Evolutionary conservation across 83 land plant genomes (phyloP).

Genomic region (Picea abies): DNA sequence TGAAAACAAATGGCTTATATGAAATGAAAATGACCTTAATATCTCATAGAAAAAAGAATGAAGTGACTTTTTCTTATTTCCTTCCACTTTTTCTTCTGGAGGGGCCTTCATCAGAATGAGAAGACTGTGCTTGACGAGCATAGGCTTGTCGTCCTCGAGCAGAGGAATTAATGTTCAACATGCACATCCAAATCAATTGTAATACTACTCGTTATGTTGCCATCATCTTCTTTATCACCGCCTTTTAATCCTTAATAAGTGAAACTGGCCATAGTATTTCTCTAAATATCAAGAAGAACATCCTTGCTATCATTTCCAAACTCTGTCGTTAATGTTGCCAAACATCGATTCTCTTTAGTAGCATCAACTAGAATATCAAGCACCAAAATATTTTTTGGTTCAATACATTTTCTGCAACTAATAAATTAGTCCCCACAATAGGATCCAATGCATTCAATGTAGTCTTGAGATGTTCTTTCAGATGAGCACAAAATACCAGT

Average conservation of each 20-base stretch:
- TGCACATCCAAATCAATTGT: slow-evolving; percentile 33
- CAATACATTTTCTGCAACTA: slow-evolving; percentile 48
- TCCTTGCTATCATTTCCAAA: slow-evolving; percentile 82
- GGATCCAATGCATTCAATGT: too few species aligned
- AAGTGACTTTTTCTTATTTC: slow-evolving; percentile 72
- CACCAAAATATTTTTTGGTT: slow-evolving; percentile 58
- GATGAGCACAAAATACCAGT: too few species aligned
- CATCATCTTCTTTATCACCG: slow-evolving; percentile 51
- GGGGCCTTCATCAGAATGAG: slow-evolving; percentile 38
- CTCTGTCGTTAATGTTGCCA: slow-evolving; percentile 84
- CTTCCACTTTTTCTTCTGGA: slow-evolving; percentile 36
- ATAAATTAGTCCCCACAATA: slow-evolving; percentile 52
- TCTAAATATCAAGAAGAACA: slow-evolving; percentile 72
- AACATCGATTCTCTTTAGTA: slow-evolving; percentile 82
- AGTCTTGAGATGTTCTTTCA: too few species aligned
- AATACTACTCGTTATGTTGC: slow-evolving; percentile 21
- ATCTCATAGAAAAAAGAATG: slow-evolving; percentile 80
- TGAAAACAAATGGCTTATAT: slow-evolving; percentile 82
- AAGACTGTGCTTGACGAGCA: slow-evolving; percentile 31
- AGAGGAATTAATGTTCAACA: slow-evolving; percentile 30
- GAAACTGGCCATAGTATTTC: slow-evolving; percentile 92
- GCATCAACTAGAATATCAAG: slow-evolving; percentile 76
- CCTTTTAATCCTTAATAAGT: slow-evolving; percentile 78
- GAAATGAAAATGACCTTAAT: slow-evolving; percentile 77
- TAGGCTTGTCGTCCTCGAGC: slow-evolving; percentile 33